Evolutionary conservation across 2,329 filamentous ascomycete genomes (phyloP).

Genomic region (Fusarium subglutinans): DNA sequence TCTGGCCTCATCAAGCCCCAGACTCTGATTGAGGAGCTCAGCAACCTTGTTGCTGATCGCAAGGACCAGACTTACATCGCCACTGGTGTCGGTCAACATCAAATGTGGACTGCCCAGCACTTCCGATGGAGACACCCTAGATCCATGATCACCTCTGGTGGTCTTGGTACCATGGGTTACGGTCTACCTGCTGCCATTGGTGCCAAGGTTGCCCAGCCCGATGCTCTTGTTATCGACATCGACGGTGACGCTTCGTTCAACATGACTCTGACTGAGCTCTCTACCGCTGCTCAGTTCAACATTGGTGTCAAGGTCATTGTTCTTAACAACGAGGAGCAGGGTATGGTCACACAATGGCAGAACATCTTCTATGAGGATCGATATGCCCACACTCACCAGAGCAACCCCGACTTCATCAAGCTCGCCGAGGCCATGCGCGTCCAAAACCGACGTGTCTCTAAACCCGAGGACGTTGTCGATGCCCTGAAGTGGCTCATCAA

Average conservation of each 20-base stretch:
- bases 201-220: constrained; percentile 81
- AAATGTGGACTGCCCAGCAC: constrained; percentile 99
- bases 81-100: constrained; percentile 95
- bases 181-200: constrained; percentile 95
- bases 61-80: constrained; percentile 89
- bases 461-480: constrained; percentile 80
- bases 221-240: constrained; percentile 91
- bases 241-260: constrained; percentile 99
- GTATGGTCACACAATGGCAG: constrained; percentile 99
- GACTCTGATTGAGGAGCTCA: constrained; percentile 89
- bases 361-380: constrained; percentile 96
- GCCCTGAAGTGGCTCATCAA: constrained; percentile 89
- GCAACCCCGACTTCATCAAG: constrained; percentile 96
- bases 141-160: constrained; percentile 95
- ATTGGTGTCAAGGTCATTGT: constrained; percentile 96
- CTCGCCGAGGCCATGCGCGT: constrained; percentile 91
- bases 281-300: constrained; percentile 92
- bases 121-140: constrained; percentile 93
- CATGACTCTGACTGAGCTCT: constrained; percentile 97
- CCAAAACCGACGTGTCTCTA: constrained; percentile 74
- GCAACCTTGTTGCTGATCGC: constrained; percentile 74
- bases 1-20: constrained; percentile 93
- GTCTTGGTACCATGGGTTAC: constrained; percentile 88
- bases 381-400: constrained; percentile 90
- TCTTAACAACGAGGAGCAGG: constrained; percentile 96